A percentile compares a stretch with the other conserved stretches of the same genome.
Conservation (phyloP, 1,284 basidiomycete genomes). For the Clitocybe nebularis region DNA sequence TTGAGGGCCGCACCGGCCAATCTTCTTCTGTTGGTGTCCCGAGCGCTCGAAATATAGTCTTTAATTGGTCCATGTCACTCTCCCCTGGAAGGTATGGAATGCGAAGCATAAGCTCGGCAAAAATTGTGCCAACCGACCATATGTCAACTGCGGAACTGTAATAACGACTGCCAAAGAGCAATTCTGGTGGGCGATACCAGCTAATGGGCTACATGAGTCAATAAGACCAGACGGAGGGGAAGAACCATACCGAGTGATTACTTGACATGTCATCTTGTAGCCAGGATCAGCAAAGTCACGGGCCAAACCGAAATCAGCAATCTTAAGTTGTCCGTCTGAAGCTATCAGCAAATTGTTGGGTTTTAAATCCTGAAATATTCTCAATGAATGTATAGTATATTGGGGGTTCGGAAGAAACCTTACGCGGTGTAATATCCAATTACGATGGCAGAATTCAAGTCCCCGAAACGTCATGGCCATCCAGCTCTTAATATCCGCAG, state of each 20-base stretch:
- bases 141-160: slow-evolving; percentile 89
- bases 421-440: slow-evolving; percentile 92
- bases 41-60: slow-evolving; percentile 90
- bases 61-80: slow-evolving; percentile 94
- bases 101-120: slow-evolving; percentile 94
- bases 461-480: slow-evolving; percentile 98
- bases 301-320: slow-evolving; percentile 99
- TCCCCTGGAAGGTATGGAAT: slow-evolving; percentile 92
- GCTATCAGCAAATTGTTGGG: slow-evolving; percentile 98
- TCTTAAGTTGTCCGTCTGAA: slow-evolving; percentile 88
- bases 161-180: slow-evolving; percentile 84
- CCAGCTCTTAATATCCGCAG: slow-evolving; percentile 98
- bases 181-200: slow-evolving; percentile 97
- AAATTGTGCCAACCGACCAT: slow-evolving; percentile 95
- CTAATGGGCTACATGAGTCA: slow-evolving; percentile 35
- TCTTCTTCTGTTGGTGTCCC: slow-evolving; percentile 95
- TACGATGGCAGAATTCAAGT: slow-evolving; percentile 94
- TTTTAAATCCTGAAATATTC: slow-evolving; percentile 79
- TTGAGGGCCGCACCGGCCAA: slow-evolving; percentile 72
- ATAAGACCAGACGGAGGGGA: neutral
- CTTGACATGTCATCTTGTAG: slow-evolving; percentile 96
- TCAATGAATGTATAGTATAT: slow-evolving; percentile 4
- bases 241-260: slow-evolving; percentile 81
- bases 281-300: slow-evolving; percentile 93
- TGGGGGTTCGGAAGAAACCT: slow-evolving; percentile 19